Evolutionary conservation across 2,329 filamentous ascomycete species (phyloP).

Genomic region (Chaetoscypha palmicola): DNA sequence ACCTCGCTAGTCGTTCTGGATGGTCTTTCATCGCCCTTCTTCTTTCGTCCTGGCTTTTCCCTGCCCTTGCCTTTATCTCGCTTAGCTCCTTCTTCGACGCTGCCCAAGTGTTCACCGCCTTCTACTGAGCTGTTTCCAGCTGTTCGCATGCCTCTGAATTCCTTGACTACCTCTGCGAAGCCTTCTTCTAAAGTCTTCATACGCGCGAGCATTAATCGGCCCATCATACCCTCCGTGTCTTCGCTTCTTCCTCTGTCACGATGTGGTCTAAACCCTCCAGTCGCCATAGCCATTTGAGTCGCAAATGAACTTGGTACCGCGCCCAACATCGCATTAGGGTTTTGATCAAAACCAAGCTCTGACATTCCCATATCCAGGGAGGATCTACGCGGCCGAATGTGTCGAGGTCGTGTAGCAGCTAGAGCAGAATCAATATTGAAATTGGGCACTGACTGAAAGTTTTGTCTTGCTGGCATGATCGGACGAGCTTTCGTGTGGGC

Average conservation of each 20-base stretch:
- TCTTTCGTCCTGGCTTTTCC: conserved; percentile 8
- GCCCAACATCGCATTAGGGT: conserved; percentile 54
- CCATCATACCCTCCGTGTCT: conserved; percentile 62
- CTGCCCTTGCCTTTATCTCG: conserved; percentile 16
- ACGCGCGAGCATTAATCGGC: conserved; percentile 72
- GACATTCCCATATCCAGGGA: conserved; percentile 65
- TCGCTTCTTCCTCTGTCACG: conserved; percentile 34
- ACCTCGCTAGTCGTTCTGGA: conserved; percentile 17
- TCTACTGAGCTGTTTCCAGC: conserved; percentile 25
- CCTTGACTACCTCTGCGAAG: conserved; percentile 77
- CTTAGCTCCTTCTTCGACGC: neutral
- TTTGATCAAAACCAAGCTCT: conserved; percentile 61
- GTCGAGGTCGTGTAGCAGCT: conserved; percentile 8
- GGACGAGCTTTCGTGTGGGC: conserved; percentile 47
- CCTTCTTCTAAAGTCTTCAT: conserved; percentile 94
- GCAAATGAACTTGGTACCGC: conserved; percentile 69
- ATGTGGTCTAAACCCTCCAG: conserved; percentile 49
- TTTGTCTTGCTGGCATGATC: conserved; percentile 44
- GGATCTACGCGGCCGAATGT: conserved; percentile 37
- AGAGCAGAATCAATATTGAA: conserved; percentile 29
- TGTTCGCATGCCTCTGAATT: conserved; percentile 44
- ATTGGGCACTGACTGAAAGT: conserved; percentile 50
- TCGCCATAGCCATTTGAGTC: conserved; percentile 71
- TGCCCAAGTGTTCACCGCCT: conserved; percentile 11
- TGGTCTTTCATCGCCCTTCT: conserved; percentile 3